Base-by-base conservation (phyloP, 805 yeast genomes). In the Metschnikowia arizonensis region DNA sequence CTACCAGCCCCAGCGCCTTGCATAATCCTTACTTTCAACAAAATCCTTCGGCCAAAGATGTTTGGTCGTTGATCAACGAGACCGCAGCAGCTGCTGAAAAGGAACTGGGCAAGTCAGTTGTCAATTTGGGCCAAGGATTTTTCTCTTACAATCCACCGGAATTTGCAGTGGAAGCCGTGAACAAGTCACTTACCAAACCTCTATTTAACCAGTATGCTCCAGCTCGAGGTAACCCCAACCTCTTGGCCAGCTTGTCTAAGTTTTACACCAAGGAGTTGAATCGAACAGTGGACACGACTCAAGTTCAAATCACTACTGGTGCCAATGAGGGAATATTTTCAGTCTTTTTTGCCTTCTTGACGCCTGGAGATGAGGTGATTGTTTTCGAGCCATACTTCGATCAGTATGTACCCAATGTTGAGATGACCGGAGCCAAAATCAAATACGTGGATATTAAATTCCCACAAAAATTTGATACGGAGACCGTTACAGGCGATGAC, bases 311-410 rank as follows among this genome's bases (percentile, higher is more conserved):
- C 32, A 88, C 97, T 36, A 89, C 98, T 1, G 99, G 99, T 45
- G 99, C 99, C 36, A 93, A 93, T 59, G 98, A 93, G 68, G 98
- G 97, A 30, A 86, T 93, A 74, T 74, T 88, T 43, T 68, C 96
- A 1, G 81, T 85, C 3, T 82, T 90, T 61, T 83, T 88, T 47
- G 99, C 95, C 0, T 84, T 89, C 55, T 66, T 93, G 52, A 77
- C 86, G 36, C 78, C 81, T 1, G 97, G 95, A 18, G 99, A 93
- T 58, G 99, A 93, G 64, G 99, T 84, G 21, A 86, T 93, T 63
- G 97, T 93, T 11, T 86, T 93, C 61, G 96, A 91, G 65, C 99
- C 99, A 2, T 93, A 89, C 62, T 93, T 93, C 61, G 99, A 93
- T 60, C 99, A 93, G 67, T 93, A 93, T 66, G 87, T 93, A 53